Evolutionary conservation across 352 stramenopile genomes (phyloP).

Genomic region (Phytophthora europaea): DNA sequence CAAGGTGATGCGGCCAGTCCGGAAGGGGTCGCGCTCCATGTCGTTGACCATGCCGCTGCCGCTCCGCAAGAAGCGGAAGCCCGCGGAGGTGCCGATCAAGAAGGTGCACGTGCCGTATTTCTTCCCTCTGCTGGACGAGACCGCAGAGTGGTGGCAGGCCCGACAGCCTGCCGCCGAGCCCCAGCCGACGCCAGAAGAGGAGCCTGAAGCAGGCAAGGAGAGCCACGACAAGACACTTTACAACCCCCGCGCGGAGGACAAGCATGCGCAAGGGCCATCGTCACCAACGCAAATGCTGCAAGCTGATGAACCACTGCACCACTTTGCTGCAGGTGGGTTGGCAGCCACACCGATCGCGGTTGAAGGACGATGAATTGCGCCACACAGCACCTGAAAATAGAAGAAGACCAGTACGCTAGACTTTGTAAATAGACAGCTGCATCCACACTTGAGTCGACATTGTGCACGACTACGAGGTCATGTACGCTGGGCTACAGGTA

Average conservation of each 20-base stretch:
- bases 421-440: not conserved
- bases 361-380: slow-evolving; percentile 5
- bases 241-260: not conserved
- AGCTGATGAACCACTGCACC: not conserved
- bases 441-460: too few species aligned
- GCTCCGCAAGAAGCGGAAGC: slow-evolving; percentile 26
- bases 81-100: slow-evolving; percentile 34
- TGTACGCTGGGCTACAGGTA: too few species aligned
- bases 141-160: slow-evolving; percentile 60
- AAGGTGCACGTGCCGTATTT: slow-evolving; percentile 71
- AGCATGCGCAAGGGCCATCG: not conserved
- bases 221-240: not conserved
- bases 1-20: slow-evolving; percentile 27
- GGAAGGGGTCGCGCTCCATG: slow-evolving; percentile 24
- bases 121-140: slow-evolving; percentile 71
- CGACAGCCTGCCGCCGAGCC: slow-evolving; percentile 14
- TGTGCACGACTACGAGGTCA: too few species aligned
- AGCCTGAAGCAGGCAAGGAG: slow-evolving; percentile 18
- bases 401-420: slow-evolving; percentile 6
- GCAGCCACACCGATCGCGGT: slow-evolving; percentile 8
- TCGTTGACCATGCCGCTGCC: slow-evolving; percentile 33
- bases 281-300: not conserved
- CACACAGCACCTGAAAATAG: not conserved
- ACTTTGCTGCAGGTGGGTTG: not conserved
- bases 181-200: slow-evolving; percentile 27